These are phyloP conservation scores for Daedaleopsis nitida DNA, from an alignment of 768 basidiomycete species.

Conservation along the genomic window DNA sequence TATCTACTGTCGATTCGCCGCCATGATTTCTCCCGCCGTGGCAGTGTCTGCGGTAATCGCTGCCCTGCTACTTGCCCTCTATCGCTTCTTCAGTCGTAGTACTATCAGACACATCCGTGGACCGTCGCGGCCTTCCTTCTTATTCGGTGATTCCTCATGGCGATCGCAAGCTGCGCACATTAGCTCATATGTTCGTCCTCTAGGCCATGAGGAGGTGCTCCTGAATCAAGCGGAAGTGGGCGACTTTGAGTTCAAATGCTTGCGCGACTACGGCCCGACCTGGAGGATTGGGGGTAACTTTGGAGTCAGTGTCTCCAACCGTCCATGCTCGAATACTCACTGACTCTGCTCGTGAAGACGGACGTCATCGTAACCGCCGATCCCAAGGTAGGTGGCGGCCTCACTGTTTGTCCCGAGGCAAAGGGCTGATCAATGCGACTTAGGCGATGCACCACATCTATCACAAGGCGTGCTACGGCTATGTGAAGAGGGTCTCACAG, in stretches of 20 bases:
- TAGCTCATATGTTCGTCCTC: neutral
- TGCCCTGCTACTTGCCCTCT: neutral
- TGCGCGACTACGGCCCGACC: conserved; percentile 18
- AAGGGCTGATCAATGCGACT: neutral
- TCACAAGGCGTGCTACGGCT: conserved; percentile 30
- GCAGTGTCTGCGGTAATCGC: neutral
- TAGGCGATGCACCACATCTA: conserved; percentile 29
- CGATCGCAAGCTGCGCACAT: neutral
- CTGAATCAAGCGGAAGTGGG: conserved; percentile 18
- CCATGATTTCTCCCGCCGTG: neutral
- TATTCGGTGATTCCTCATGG: neutral
- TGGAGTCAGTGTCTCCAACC: conserved; percentile 18
- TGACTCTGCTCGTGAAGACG: neutral
- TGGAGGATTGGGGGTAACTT: conserved; percentile 18
- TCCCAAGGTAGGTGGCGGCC: neutral
- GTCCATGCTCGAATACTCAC: neutral
- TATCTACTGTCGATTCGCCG: too few relatives aligned
- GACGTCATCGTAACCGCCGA: conserved; percentile 13
- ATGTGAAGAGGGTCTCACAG: conserved; percentile 15
- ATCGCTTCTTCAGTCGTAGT: neutral
- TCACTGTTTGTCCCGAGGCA: too few relatives aligned
- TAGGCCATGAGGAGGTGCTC: conserved; percentile 10
- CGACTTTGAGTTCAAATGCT: conserved; percentile 22
- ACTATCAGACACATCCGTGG: conserved; percentile 1
- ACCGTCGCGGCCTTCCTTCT: neutral